phyloP scores from a whole-genome alignment of 306 rosid genomes.

The Luffa aegyptiaca region DNA sequence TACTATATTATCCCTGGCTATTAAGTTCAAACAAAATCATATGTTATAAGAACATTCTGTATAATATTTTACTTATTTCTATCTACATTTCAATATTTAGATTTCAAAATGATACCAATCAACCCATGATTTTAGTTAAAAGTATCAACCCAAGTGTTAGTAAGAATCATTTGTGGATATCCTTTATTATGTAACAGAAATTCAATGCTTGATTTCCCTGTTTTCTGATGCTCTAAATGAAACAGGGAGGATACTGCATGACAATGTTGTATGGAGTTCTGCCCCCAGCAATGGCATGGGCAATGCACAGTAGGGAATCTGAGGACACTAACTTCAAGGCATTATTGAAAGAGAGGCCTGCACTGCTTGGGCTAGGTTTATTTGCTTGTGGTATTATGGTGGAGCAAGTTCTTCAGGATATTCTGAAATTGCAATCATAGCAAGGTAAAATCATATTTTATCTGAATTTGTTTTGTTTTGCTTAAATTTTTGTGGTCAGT shows the following conservation, averaged over 20 bases:
- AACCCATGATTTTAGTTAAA: background rate
- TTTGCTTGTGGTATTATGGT: conserved; percentile 45
- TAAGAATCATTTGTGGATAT: background rate
- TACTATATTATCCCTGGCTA: background rate
- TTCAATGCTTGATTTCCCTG: background rate
- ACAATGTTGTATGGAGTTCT: conserved; percentile 67
- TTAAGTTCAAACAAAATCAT: background rate
- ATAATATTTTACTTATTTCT: background rate
- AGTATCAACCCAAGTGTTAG: background rate
- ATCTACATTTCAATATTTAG: background rate
- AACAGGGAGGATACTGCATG: conserved; percentile 78
- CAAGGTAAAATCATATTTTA: background rate
- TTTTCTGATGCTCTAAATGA: background rate
- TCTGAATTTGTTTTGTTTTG: background rate
- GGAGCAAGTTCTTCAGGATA: conserved; percentile 51
- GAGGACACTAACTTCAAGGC: conserved; percentile 14
- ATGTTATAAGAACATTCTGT: background rate
- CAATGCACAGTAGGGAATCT: conserved; percentile 27
- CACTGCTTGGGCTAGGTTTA: conserved; percentile 42
- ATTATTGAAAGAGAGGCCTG: conserved; percentile 33
- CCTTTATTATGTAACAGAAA: background rate
- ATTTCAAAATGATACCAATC: conserved; percentile 8
- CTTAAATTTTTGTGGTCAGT: background rate
- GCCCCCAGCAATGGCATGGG: conserved; percentile 79
- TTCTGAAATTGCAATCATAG: conserved; percentile 21